These are phyloP conservation scores for Pythium utonaiense DNA, from an alignment of 352 stramenopile genomes.

Conservation along the genomic window DNA sequence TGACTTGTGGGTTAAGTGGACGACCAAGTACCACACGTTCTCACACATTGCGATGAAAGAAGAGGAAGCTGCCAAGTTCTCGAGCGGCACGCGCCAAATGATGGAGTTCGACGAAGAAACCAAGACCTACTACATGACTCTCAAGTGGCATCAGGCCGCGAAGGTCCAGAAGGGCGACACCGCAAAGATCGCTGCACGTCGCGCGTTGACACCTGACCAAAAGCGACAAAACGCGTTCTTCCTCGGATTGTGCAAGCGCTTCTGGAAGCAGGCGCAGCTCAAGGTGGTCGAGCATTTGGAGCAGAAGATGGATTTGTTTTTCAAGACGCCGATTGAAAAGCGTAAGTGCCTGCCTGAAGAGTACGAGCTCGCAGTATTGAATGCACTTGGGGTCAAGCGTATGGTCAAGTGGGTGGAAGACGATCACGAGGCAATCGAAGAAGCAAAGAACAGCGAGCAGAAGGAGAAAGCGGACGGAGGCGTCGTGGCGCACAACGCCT, in stretches of 20 bases:
- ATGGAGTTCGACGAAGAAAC: slow-evolving; percentile 64
- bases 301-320: slow-evolving; percentile 41
- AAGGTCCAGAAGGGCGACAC: slow-evolving; percentile 84
- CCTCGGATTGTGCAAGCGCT: slow-evolving; percentile 62
- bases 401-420: slow-evolving; percentile 80
- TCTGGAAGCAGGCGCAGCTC: slow-evolving; percentile 70
- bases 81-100: slow-evolving; percentile 73
- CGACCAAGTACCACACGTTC: slow-evolving; percentile 74
- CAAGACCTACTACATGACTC: slow-evolving; percentile 69
- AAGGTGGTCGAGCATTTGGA: slow-evolving; percentile 74
- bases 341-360: slow-evolving; percentile 25
- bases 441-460: slow-evolving; percentile 61
- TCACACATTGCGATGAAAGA: slow-evolving; percentile 53
- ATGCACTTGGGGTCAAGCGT: slow-evolving; percentile 56
- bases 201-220: slow-evolving; percentile 60
- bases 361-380: slow-evolving; percentile 60
- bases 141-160: slow-evolving; percentile 81
- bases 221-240: slow-evolving; percentile 81
- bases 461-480: slow-evolving; percentile 70
- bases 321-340: slow-evolving; percentile 23
- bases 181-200: slow-evolving; percentile 74
- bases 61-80: slow-evolving; percentile 61
- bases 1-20: slow-evolving; percentile 82
- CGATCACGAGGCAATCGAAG: slow-evolving; percentile 63
- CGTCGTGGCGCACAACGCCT: slow-evolving; percentile 70